These are phyloP conservation scores for Nymphaea thermarum DNA, from an alignment of 164 flowering plant species.

Conservation along the genomic window DNA sequence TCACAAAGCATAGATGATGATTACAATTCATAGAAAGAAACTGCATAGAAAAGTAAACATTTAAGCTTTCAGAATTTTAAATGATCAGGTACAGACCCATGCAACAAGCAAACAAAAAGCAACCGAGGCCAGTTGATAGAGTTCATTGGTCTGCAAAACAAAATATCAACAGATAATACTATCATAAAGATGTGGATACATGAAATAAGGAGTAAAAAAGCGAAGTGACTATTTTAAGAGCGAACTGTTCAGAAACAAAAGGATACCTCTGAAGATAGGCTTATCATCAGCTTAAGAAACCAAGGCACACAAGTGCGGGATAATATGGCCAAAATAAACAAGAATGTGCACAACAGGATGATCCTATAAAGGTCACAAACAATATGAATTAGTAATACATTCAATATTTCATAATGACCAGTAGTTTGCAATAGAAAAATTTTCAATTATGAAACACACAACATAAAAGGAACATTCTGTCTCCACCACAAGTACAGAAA, in stretches of 20 bases:
- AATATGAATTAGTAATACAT: too few species aligned
- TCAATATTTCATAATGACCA: too few species aligned
- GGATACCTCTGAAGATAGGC: constrained; percentile 79
- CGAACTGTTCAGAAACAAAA: background rate
- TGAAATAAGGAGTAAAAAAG: background rate
- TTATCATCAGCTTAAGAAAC: constrained; percentile 90
- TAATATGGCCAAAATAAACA: constrained; percentile 53
- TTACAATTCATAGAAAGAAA: background rate
- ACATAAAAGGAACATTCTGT: too few species aligned
- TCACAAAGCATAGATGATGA: background rate
- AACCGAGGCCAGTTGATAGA: constrained; percentile 89
- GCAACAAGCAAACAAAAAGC: constrained; percentile 97
- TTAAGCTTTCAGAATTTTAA: background rate
- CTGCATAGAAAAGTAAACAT: background rate
- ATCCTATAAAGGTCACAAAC: constrained; percentile 27
- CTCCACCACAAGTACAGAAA: too few species aligned
- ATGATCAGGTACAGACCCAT: constrained; percentile 50
- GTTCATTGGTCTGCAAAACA: constrained; percentile 79
- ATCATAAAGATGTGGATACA: background rate
- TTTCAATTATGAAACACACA: too few species aligned
- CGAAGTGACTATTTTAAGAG: background rate
- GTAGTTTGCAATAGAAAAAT: too few species aligned
- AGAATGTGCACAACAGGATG: constrained; percentile 56
- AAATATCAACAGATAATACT: constrained; percentile 1
- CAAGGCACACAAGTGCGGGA: constrained; percentile 81